These are phyloP conservation scores for Fusarium agapanthi DNA, from an alignment of 2,329 filamentous ascomycete species.

Conservation along the genomic window DNA sequence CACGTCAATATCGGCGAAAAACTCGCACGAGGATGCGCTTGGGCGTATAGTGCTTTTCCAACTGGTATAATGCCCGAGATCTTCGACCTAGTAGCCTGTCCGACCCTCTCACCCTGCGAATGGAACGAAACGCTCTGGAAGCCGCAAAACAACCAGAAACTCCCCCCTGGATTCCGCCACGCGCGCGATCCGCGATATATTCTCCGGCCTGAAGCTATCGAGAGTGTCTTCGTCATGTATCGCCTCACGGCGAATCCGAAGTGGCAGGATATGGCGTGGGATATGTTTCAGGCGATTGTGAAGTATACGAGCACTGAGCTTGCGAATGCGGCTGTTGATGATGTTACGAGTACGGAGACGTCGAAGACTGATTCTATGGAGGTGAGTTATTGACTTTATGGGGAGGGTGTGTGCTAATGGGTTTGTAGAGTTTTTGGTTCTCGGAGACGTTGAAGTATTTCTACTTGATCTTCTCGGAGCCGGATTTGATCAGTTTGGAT, in stretches of 20 bases:
- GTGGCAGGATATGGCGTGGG: constrained; percentile 61
- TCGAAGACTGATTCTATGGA: constrained; percentile 69
- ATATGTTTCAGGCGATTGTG: constrained; percentile 59
- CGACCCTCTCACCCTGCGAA: constrained; percentile 45
- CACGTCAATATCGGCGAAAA: constrained; percentile 59
- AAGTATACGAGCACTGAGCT: constrained; percentile 56
- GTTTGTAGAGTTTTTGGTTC: constrained; percentile 72
- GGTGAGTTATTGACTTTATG: constrained; percentile 41
- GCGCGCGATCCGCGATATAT: constrained; percentile 59
- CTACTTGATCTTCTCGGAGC: constrained; percentile 74
- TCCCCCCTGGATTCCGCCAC: constrained; percentile 70
- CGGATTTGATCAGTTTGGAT: constrained; percentile 71
- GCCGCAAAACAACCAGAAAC: background rate
- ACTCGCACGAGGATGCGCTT: constrained; percentile 63
- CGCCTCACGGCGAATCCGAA: constrained; percentile 58
- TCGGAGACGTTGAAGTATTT: constrained; percentile 81
- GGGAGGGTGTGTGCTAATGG: background rate
- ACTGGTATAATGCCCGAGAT: constrained; percentile 68
- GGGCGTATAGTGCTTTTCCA: constrained; percentile 64
- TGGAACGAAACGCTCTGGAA: constrained; percentile 30
- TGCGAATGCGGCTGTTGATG: constrained; percentile 58
- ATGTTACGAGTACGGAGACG: constrained; percentile 49
- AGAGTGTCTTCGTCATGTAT: constrained; percentile 60
- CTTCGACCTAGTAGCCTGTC: constrained; percentile 57
- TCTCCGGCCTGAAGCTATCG: constrained; percentile 60